A percentile compares a stretch with the other conserved stretches of the same genome.
Conservation (phyloP, 2,329 filamentous ascomycete species). For the Sodiomyces alkalinus region DNA sequence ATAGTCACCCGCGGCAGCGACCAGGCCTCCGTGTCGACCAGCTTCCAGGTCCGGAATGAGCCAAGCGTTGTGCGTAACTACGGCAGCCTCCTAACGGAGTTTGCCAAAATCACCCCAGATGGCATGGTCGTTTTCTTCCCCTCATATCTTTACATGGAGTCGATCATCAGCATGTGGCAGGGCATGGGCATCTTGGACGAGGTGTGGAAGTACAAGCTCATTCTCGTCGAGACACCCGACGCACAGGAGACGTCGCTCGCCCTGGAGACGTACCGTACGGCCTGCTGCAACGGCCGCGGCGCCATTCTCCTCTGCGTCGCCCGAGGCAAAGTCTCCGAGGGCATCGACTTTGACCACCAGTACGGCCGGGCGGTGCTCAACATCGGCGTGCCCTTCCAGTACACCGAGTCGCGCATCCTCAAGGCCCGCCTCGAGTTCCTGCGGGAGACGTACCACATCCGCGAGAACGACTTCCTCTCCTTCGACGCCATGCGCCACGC, state of each 20-base stretch:
- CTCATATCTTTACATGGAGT: conserved; percentile 98
- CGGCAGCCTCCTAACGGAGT: conserved; percentile 83
- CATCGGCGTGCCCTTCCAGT: conserved; percentile 96
- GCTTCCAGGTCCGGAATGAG: conserved; percentile 91
- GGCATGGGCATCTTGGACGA: conserved; percentile 95
- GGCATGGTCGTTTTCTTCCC: conserved; percentile 99
- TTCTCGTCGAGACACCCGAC: conserved; percentile 93
- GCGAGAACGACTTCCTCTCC: conserved; percentile 92
- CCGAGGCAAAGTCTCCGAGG: conserved; percentile 91
- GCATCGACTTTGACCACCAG: conserved; percentile 98
- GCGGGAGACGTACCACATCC: conserved; percentile 92
- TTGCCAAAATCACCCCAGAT: conserved; percentile 89
- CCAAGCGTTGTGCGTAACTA: conserved; percentile 96
- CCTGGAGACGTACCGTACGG: conserved; percentile 90
- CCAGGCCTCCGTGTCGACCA: conserved; percentile 81
- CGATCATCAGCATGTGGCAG: conserved; percentile 98
- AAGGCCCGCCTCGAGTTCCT: conserved; percentile 92
- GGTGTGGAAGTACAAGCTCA: conserved; percentile 98
- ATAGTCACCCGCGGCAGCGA: conserved; percentile 92
- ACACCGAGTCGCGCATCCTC: conserved; percentile 92
- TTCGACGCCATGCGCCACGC: conserved; percentile 99
- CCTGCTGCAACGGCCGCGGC: conserved; percentile 91
- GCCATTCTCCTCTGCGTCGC: conserved; percentile 90
- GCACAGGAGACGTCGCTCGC: conserved; percentile 93
- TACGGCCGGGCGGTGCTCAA: conserved; percentile 92